Evolutionary conservation across 2,329 filamentous ascomycete species (phyloP), one percentile per base, ranked within the genome.

Genomic region (Aspergillus caelatus): DNA sequence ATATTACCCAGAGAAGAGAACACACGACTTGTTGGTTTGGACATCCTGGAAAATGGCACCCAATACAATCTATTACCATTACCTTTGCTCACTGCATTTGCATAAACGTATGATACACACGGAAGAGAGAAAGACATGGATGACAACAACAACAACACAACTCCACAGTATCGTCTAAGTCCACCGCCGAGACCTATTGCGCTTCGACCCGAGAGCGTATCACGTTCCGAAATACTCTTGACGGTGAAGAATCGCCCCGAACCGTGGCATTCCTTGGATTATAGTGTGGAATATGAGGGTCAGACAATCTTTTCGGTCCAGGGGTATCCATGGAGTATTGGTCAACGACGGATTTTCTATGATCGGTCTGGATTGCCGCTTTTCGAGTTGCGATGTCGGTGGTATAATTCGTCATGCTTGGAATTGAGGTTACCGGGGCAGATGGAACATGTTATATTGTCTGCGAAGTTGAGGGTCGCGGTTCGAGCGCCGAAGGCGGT

Each of bases 261-360:
- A 21, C 67, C 67, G 34, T 69, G 67, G 67, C 67, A 69, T 30
- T 32, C 62, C 2, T 64, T 69, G n/a, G 61, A 69, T 55, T 69
- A 69, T 55, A 59, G 50, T 4, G 55, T 69, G 23, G 30, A 59
- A 5, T 36, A 57, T 26, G 59, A 59, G 46, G 65, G 65, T 2
- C 39, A 36, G 14, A 60, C 58, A 2, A 55, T 67, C 1, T 64
- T 67, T 55, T 65, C 65, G 3, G 57, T 67, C 6, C 61, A 59
- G 14, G 67, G 67, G 3, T 57, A 65, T 26, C 67, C 65, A 12
- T 69, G 64, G 62, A 62, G 54, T 48, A 57, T 67, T 10, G 58
- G 57, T 19, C 65, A 66, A 11, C 58, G 62, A 26, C 66, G 64
- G 12, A 56, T 65, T 32, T 69, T 69, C 59, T 54, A 61, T 53